Conservation (phyloP, 2,329 filamentous ascomycete genomes). For the Geosmithia morbida region DNA sequence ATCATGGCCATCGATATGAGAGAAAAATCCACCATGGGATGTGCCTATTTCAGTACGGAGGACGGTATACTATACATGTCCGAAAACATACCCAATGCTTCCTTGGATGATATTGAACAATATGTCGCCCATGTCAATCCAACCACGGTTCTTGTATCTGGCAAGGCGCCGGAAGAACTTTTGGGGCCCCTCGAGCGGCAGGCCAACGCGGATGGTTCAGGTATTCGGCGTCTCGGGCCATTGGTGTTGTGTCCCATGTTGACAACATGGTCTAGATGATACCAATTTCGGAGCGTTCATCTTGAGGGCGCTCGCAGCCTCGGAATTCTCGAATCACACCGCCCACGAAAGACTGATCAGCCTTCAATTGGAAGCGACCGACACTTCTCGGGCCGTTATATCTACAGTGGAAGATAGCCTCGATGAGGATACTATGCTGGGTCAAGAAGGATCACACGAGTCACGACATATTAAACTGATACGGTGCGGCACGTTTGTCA, state of each 20-base stretch:
- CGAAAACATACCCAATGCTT: conserved; percentile 58
- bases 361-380: conserved; percentile 8
- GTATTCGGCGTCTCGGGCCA: not conserved
- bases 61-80: conserved; percentile 62
- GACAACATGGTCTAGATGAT: not conserved
- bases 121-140: conserved; percentile 39
- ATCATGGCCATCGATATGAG: conserved; percentile 71
- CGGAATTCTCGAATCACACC: conserved; percentile 56
- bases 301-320: conserved; percentile 53
- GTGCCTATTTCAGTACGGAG: conserved; percentile 63
- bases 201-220: conserved; percentile 3
- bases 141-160: conserved; percentile 37
- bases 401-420: conserved; percentile 1
- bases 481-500: conserved; percentile 53
- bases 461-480: conserved; percentile 48
- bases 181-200: conserved; percentile 12
- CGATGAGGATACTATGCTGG: conserved; percentile 17
- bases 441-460: conserved; percentile 22
- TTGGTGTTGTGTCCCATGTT: not conserved
- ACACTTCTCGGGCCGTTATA: conserved; percentile 3
- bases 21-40: conserved; percentile 60
- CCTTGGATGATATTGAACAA: conserved; percentile 53
- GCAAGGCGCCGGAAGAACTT: conserved; percentile 27
- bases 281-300: conserved; percentile 9
- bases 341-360: conserved; percentile 52